Base-by-base conservation (phyloP, 768 basidiomycete genomes). In the Rhodotorula diobovata region DNA sequence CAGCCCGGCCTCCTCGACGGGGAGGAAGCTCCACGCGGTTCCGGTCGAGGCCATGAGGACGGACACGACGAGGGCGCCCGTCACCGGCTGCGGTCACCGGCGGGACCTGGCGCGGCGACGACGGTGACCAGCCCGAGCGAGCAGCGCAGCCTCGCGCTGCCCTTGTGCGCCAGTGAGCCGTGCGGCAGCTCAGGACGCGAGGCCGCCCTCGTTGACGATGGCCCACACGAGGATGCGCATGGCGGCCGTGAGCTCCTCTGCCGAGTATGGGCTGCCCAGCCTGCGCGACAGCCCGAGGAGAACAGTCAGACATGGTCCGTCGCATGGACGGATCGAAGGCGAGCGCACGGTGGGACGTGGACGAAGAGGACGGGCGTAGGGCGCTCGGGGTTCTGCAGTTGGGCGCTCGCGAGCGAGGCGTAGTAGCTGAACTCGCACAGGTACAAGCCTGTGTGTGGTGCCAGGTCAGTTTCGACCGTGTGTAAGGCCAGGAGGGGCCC, bases 391-490 rank as follows among this genome's bases (percentile, higher is more conserved):
- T 57, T 30, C 9, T 12, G 39, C 32, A 45, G 34, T 1, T 9
- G 37, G 8, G 67, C 67, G 20, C 53, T 48, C 28, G 53, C 60
- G 41, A 68, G 45, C 20, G 61, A 62, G 18, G 54, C 34, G 35
- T 48, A 68, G 46, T 28, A 63, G n/a, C 60, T 37, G 63, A 61
- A 70, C 35, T 70, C 69, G 59, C 69, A 70, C 18, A 70, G 37
- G 45, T 70, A 70, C 14, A 70, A 46, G 20, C 69, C 69, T 62
- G 59, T 14, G 8, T 2, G 21, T 16, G 3, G 12, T 5, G 20
- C 14, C 12, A 16, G 57, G 10, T 20, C 18, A 54, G 37, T 21
- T 35, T 0, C 30, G 41, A 25, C n/a, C 39, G 30, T 10, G 20
- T 28, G 30, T 12, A 23, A 4, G 39, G 2, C 2, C 34, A 41